Conservation (phyloP, 2,329 filamentous ascomycete species). For the Ophiostoma ulmi region DNA sequence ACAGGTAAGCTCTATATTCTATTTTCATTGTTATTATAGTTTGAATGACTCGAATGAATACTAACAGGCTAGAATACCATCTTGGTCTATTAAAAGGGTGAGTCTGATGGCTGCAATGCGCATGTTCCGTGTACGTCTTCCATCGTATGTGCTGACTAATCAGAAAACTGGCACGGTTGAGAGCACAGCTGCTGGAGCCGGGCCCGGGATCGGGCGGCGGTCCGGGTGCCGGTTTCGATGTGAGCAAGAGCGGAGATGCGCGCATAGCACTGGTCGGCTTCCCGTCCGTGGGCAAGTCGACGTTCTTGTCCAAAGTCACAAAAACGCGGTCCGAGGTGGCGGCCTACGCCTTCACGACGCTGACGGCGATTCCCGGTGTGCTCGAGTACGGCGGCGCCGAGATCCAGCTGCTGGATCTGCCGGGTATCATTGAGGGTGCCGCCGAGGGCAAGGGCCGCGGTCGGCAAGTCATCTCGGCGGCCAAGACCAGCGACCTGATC, state of each 20-base stretch:
- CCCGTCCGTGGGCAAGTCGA: slow-evolving; percentile 97
- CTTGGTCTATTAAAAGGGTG: slow-evolving; percentile 95
- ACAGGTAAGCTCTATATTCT: slow-evolving; percentile 64
- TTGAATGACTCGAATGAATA: no score
- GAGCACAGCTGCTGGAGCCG: slow-evolving; percentile 91
- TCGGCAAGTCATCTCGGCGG: slow-evolving; percentile 92
- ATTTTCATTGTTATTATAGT: not conserved
- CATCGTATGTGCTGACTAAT: not conserved
- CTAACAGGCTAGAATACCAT: slow-evolving; percentile 74
- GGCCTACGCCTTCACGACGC: slow-evolving; percentile 92
- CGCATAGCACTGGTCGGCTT: slow-evolving; percentile 98
- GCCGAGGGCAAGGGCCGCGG: slow-evolving; percentile 93
- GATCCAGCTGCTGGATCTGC: slow-evolving; percentile 95
- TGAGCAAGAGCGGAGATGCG: slow-evolving; percentile 93
- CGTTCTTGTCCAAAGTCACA: slow-evolving; percentile 96
- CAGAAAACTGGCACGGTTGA: slow-evolving; percentile 90
- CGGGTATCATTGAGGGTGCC: slow-evolving; percentile 96
- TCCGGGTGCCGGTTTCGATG: slow-evolving; percentile 81
- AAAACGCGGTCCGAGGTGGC: slow-evolving; percentile 96
- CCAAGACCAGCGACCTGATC: slow-evolving; percentile 96
- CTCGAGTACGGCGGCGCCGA: slow-evolving; percentile 96
- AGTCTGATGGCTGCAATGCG: slow-evolving; percentile 27
- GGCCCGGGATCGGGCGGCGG: slow-evolving; percentile 71
- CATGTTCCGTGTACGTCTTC: no score
- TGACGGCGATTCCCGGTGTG: slow-evolving; percentile 95